phyloP scores from a whole-genome alignment of 352 stramenopile species.

The Phytophthora aleatoria region DNA sequence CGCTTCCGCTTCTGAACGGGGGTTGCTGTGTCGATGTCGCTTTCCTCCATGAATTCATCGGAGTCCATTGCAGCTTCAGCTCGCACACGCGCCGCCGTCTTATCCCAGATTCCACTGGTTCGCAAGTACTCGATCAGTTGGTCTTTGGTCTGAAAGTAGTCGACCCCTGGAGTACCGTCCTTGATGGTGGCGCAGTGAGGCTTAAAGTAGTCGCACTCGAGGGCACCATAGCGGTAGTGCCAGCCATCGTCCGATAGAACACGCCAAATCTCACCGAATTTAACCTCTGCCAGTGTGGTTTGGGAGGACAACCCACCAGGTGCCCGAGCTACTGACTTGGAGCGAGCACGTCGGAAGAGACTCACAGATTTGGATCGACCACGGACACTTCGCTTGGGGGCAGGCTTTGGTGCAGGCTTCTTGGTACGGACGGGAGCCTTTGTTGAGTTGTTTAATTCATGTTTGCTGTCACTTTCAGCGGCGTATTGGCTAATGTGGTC shows the following conservation, averaged over 20 bases:
- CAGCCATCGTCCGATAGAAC: conserved; percentile 56
- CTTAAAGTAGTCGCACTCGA: conserved; percentile 79
- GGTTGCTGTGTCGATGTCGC: conserved; percentile 16
- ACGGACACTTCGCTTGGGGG: not conserved
- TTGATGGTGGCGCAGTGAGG: conserved; percentile 44
- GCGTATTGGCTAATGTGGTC: conserved; percentile 38
- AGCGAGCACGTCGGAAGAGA: conserved; percentile 23
- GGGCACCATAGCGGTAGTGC: conserved; percentile 42
- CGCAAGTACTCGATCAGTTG: conserved; percentile 59
- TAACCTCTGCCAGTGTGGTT: conserved; percentile 44
- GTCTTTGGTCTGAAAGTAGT: conserved; percentile 58
- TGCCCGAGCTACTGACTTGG: conserved; percentile 24
- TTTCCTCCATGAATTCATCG: conserved; percentile 31
- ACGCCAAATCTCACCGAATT: conserved; percentile 67
- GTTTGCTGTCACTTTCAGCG: conserved; percentile 22
- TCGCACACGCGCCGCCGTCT: conserved; percentile 46
- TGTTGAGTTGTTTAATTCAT: conserved; percentile 20
- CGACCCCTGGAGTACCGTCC: conserved; percentile 40
- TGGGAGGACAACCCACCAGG: conserved; percentile 22
- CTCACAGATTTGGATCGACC: conserved; percentile 14
- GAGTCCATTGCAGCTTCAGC: conserved; percentile 40
- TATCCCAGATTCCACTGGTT: conserved; percentile 52
- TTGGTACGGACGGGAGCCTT: not conserved
- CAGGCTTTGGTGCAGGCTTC: conserved; percentile 3
- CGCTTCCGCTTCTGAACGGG: conserved; percentile 34